Conservation (phyloP, 768 basidiomycete genomes). For the Tephrocybe sp. region DNA sequence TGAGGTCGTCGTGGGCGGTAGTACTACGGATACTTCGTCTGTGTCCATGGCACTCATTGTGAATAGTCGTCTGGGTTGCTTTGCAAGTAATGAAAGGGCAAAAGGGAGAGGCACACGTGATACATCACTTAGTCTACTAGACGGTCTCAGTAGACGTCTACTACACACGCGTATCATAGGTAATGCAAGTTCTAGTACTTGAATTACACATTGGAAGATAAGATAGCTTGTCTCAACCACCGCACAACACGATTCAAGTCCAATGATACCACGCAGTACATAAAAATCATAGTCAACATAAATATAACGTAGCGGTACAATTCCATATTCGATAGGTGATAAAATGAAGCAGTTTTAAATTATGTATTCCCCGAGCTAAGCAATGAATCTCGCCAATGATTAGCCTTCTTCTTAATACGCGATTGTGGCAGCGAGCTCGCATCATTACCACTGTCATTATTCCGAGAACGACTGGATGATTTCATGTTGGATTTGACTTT, state of each 20-base stretch:
- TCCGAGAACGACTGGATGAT: constrained; percentile 21
- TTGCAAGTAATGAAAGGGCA: too few relatives aligned
- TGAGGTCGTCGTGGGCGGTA: constrained; percentile 69
- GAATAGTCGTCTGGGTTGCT: neutral
- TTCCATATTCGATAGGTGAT: neutral
- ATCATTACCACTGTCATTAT: constrained; percentile 4
- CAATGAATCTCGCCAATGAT: constrained; percentile 8
- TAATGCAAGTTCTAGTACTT: too few relatives aligned
- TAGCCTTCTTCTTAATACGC: constrained; percentile 17
- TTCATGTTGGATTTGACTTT: constrained; percentile 34
- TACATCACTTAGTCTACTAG: too few relatives aligned
- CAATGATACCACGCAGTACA: too few relatives aligned
- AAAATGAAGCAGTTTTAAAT: neutral
- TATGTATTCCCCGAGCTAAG: constrained; percentile 4
- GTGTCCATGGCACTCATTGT: constrained; percentile 71
- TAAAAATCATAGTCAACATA: too few relatives aligned
- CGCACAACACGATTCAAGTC: too few relatives aligned
- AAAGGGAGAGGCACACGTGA: constrained; percentile 2
- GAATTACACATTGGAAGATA: too few relatives aligned
- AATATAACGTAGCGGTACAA: too few relatives aligned
- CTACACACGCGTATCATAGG: too few relatives aligned
- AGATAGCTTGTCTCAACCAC: too few relatives aligned
- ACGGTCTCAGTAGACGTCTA: too few relatives aligned
- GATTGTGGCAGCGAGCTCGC: neutral
- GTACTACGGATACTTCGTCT: constrained; percentile 73